Percentiles rank a stretch among this genome's conserved stretches.
Conservation (phyloP, 441 rosid genomes). For the Erysimum pusillum region DNA sequence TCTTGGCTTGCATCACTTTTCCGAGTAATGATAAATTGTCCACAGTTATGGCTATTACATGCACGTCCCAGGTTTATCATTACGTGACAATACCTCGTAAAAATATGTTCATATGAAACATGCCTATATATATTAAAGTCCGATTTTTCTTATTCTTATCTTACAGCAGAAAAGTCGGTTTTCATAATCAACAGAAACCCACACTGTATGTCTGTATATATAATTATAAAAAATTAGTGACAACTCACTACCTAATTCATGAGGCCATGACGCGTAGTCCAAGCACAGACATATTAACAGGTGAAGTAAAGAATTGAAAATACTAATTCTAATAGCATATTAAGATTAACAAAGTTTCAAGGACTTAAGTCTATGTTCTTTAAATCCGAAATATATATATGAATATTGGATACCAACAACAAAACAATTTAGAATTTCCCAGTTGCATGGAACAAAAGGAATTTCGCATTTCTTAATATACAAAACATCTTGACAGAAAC, state of each 20-base stretch:
- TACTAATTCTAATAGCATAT: neutral
- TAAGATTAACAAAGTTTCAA: neutral
- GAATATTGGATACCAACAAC: neutral
- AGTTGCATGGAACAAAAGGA: neutral
- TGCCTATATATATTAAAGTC: neutral
- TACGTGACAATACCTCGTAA: conserved; percentile 29
- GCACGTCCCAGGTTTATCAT: conserved; percentile 34
- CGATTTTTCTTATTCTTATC: neutral
- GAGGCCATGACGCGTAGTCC: conserved; percentile 14
- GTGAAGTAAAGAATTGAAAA: conserved; percentile 2
- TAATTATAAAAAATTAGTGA: neutral
- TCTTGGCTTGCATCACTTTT: conserved; percentile 39
- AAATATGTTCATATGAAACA: neutral
- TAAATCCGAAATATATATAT: neutral
- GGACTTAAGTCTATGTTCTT: neutral
- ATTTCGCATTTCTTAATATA: conserved; percentile 10
- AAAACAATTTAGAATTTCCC: neutral
- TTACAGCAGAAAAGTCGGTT: neutral
- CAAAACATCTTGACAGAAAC: conserved; percentile 30
- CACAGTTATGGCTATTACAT: conserved; percentile 29
- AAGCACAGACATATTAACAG: neutral
- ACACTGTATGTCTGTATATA: neutral
- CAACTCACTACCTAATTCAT: neutral
- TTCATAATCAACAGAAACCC: conserved; percentile 6
- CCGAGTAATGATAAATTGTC: conserved; percentile 11